Base-by-base conservation (phyloP, 176 grass and related monocot genomes). In the Eremochloa ophiuroides region DNA sequence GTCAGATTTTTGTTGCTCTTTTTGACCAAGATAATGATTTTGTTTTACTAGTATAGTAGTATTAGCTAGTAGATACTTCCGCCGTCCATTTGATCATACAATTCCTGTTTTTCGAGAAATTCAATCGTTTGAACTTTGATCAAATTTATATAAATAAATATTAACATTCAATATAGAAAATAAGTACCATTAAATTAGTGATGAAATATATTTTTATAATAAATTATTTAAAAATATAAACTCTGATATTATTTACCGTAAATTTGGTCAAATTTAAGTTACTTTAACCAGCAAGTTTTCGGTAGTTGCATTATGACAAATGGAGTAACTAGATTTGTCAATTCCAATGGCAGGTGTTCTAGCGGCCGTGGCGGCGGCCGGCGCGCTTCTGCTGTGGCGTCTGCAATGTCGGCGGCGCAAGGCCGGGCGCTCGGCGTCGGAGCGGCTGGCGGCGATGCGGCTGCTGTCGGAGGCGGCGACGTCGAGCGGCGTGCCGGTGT, bases 401-500 rank as follows among this genome's bases (percentile, higher is more conserved):
- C 14, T 60, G 23, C 77, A 18, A 8, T 66, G 84, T 8, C 81
- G 79, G 34, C 83, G 74, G 2, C 62, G 1, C 5, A 22, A 12
- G 28, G 78, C 47, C 22, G 26, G 65, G 0, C 53, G 72, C 7
- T 82, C 63, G 4, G 40, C 85, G 18, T 80, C 79, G 6, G 66
- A 60, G 66, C 23, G 77, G 7, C 73, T 76, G 2, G 82, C 69
- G 71, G 85, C 72, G 33, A 78, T 82, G 46, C 84, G 86, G 2
- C 79, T 90, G 0, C 84, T 98, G 22, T 91, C 90, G 4, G 85
- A 98, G 66, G 87, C 88, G 38, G 87, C 86, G 27, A 26, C 86
- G 26, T 83, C 77, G 67, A 89, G 82, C 88, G 78, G 84, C 28
- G 78, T 99, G 26, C 88, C 86, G 10, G 75, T 91, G 61, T 99